Evolutionary conservation across 352 stramenopile genomes (phyloP), one percentile per base, ranked within the genome.

Genomic region (Phytophthora sp.): DNA sequence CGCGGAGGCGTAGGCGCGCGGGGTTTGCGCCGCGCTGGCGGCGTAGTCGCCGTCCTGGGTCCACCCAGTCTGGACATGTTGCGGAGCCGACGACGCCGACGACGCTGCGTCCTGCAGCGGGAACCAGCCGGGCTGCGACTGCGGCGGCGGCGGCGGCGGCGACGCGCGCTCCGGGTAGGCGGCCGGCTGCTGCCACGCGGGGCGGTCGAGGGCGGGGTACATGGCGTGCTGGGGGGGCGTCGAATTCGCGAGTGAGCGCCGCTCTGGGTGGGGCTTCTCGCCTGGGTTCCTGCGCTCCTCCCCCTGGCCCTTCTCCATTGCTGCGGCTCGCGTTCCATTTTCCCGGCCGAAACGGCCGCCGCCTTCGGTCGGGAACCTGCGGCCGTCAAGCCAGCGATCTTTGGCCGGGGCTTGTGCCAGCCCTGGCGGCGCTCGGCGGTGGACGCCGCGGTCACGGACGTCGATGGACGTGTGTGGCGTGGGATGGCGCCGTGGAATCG

Each of bases 51-150:
- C 17, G 27, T 66, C 59, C 12, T 66, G 45, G 24, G 41, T 42
- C 55, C 54, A 71, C 23, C 43, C 37, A 5, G 17, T 51, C 26
- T 72, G 50, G 9, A 17, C 13, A 23, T 62, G 43, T 4, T 42
- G 42, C 4, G 20, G 39, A 28, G 43, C 35, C 20, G 41, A 20
- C 2, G 54, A 26, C n/a, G n/a, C n/a, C n/a, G n/a, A n/a, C n/a
- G n/a, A n/a, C n/a, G n/a, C n/a, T n/a, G n/a, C 8, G 31, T 69
- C 70, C 32, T 87, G 66, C 13, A 89, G 62, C 8, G 74, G 75
- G 50, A 85, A 89, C 79, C 79, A 89, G 4, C 75, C 79, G 21
- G 79, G 52, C 53, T 89, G 76, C 8, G 62, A 74, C 30, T 76
- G 70, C 0, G 30, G 55, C 35, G 57, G 39, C 17, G 65, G 37